Evolutionary conservation across 257 asterid genomes (phyloP), one percentile per base, ranked within the genome.

Genomic region (Anisodus tanguticus): DNA sequence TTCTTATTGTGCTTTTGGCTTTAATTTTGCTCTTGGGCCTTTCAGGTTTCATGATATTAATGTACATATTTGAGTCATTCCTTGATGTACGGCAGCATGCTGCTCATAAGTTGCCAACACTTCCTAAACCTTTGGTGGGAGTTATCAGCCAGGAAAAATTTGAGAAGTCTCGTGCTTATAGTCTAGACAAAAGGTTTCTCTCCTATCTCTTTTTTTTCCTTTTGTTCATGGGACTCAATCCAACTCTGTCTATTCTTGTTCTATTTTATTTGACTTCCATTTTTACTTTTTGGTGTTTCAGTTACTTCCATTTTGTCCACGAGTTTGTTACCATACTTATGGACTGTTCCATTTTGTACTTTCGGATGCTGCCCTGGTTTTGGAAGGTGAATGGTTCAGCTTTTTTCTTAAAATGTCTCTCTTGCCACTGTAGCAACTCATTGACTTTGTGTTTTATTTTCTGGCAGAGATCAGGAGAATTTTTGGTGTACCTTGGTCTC

Each of bases 81-180:
- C 99, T 97, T 77, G 98, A 97, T 88, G 6, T 90, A 87, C 92
- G 99, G 85, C 99, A 97, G 83, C 98, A 94, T 60, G 80, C 93
- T 82, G 97, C 98, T 83, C 97, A 90, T 39, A 97, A 93, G 92
- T 82, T 91, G 87, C 97, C 99, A 62, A 96, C 91, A 12, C 91
- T 95, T 81, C 99, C 99, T 7, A 93, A 87, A 84, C 92, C 98
- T n/a, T 88, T 95, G 91, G 85, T 82, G 80, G 98, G 98, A 82
- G 95, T 97, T 64, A 95, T 97, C 85, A 93, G 97, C 90, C 94
- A 92, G 85, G 99, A 95, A 71, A 95, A 95, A 88, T 97, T 95
- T 84, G 96, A 93, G 92, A 97, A 95, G 86, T 92, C 99, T 41
- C 97, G 97, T 35, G 97, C 99, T 26, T 97, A 97, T 83, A 93